These are phyloP conservation scores for Penicillium sp. DNA, from an alignment of 2,329 filamentous ascomycete genomes.

Conservation along the genomic window DNA sequence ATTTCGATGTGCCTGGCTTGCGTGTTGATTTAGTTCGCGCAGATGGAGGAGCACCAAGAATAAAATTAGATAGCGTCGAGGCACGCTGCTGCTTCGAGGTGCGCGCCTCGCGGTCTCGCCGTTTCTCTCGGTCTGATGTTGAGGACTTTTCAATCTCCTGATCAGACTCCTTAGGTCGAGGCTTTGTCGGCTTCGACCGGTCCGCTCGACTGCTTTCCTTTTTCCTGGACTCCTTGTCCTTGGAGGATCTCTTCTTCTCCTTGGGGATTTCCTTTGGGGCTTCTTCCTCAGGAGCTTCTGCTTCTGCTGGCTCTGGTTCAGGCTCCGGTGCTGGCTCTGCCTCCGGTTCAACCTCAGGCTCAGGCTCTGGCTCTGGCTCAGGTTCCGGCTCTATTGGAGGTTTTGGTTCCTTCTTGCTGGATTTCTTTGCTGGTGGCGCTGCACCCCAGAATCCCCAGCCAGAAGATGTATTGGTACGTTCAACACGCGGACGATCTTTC, in stretches of 20 bases:
- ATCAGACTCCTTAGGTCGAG: slow-evolving; percentile 62
- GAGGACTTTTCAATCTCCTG: slow-evolving; percentile 65
- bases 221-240: slow-evolving; percentile 31
- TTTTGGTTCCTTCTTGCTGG: slow-evolving; percentile 48
- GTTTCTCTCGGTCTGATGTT: slow-evolving; percentile 67
- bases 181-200: slow-evolving; percentile 55
- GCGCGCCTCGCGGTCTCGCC: slow-evolving; percentile 46
- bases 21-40: slow-evolving; percentile 66
- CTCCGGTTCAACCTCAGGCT: slow-evolving; percentile 32
- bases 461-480: slow-evolving; percentile 59
- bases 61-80: slow-evolving; percentile 59
- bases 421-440: slow-evolving; percentile 48
- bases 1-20: slow-evolving; percentile 57
- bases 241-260: slow-evolving; percentile 50
- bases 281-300: slow-evolving; percentile 35
- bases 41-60: slow-evolving; percentile 65
- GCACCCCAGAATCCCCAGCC: slow-evolving; percentile 77
- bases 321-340: slow-evolving; percentile 39
- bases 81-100: slow-evolving; percentile 58
- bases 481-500: slow-evolving; percentile 76
- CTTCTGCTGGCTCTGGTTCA: slow-evolving; percentile 26
- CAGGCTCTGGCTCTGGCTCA: slow-evolving; percentile 18
- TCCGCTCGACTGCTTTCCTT: slow-evolving; percentile 36
- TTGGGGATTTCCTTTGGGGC: not conserved
- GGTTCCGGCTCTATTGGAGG: slow-evolving; percentile 22